Conservation (phyloP, 371 early-diverging fungal species). For the Funneliformis caledonium region DNA sequence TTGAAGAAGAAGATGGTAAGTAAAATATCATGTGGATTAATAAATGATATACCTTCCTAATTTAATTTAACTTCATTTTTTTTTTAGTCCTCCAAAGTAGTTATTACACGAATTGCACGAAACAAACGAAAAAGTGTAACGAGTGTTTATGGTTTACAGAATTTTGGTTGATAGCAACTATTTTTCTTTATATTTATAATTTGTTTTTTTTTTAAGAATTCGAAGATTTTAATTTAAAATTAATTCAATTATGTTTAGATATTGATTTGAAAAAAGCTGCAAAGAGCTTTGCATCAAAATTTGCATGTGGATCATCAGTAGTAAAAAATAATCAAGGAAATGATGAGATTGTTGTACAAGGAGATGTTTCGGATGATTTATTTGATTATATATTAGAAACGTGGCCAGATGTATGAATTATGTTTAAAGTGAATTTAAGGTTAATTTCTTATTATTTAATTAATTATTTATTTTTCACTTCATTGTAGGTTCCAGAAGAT, state of each 20-base stretch:
- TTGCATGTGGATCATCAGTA: constrained; percentile 91
- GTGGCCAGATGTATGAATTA: constrained; percentile 60
- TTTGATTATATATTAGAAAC: constrained; percentile 62
- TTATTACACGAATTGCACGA: constrained; percentile 83
- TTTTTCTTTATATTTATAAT: constrained; percentile 3
- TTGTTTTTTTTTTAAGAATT: constrained; percentile 15
- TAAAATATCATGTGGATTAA: not conserved
- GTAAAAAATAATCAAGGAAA: constrained; percentile 87
- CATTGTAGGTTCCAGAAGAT: constrained; percentile 63
- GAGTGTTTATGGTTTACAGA: constrained; percentile 76
- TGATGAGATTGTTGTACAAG: constrained; percentile 95
- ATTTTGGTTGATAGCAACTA: constrained; percentile 59
- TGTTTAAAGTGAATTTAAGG: not conserved
- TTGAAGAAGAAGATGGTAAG: constrained; percentile 74
- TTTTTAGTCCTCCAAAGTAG: constrained; percentile 56
- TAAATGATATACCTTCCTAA: not conserved
- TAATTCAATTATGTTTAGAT: constrained; percentile 50
- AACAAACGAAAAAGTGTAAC: constrained; percentile 91
- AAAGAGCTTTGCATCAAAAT: constrained; percentile 90
- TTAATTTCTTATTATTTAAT: not conserved
- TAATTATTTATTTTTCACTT: not conserved
- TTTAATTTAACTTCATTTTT: constrained; percentile 3
- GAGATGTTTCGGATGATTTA: constrained; percentile 88
- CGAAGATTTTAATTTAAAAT: not conserved
- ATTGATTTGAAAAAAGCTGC: constrained; percentile 94